Evolutionary conservation across 2,329 filamentous ascomycete genomes (phyloP).

Genomic region (Botrytis porri): DNA sequence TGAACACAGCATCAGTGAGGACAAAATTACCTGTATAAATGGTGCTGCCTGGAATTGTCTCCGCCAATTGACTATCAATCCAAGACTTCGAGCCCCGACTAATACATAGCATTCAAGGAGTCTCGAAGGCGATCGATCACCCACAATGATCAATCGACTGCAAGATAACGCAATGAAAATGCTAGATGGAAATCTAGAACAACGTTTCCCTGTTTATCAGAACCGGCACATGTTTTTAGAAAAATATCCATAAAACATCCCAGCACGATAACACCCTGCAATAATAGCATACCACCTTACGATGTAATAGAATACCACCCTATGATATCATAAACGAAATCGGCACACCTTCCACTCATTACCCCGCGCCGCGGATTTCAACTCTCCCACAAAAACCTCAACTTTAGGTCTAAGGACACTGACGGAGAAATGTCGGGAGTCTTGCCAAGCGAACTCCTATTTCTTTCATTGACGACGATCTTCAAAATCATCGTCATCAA

Average conservation of each 20-base stretch:
- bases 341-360: neutral
- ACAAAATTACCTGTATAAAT: neutral
- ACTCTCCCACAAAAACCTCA: neutral
- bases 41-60: neutral
- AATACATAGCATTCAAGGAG: neutral
- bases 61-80: neutral
- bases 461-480: neutral
- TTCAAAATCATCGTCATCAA: neutral
- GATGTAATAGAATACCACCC: neutral
- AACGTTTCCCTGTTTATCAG: neutral
- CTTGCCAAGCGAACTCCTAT: conserved; percentile 13
- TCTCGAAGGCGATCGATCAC: neutral
- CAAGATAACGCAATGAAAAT: neutral
- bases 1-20: neutral
- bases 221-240: neutral
- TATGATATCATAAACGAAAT: neutral
- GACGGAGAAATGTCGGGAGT: neutral
- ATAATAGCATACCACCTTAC: neutral
- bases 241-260: neutral
- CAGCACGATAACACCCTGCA: neutral
- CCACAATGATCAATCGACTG: neutral
- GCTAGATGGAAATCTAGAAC: neutral
- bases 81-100: neutral
- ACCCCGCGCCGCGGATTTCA: neutral
- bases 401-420: neutral